phyloP scores from a whole-genome alignment of 108 stramenopile species.

The Fragilariopsis cylindrus region DNA sequence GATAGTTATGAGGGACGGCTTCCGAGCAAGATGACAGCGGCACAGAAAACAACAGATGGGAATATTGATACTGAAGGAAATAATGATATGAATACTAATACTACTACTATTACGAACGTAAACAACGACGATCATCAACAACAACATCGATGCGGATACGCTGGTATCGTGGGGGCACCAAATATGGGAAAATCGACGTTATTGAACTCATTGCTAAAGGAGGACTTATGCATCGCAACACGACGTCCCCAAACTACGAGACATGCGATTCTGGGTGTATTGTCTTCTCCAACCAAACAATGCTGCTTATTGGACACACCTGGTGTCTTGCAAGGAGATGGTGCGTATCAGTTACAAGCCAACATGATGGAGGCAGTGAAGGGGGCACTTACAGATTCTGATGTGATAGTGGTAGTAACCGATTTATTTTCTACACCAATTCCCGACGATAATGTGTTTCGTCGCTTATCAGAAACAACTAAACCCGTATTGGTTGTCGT shows the following conservation, averaged over 20 bases:
- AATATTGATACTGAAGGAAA: neutral
- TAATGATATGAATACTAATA: neutral
- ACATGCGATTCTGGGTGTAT: slow-evolving; percentile 84
- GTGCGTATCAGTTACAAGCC: slow-evolving; percentile 83
- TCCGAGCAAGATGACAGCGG: slow-evolving; percentile 10
- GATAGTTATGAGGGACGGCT: slow-evolving; percentile 35
- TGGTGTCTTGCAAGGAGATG: slow-evolving; percentile 72
- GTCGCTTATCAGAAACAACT: slow-evolving; percentile 40
- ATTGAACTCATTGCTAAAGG: slow-evolving; percentile 78
- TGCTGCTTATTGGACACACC: slow-evolving; percentile 91
- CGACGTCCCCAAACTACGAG: slow-evolving; percentile 90
- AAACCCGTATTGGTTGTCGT: slow-evolving; percentile 82
- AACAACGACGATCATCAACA: neutral
- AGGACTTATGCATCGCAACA: slow-evolving; percentile 80
- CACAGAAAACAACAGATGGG: too few relatives aligned
- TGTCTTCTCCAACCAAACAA: slow-evolving; percentile 70
- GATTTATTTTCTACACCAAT: slow-evolving; percentile 80
- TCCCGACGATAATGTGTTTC: slow-evolving; percentile 62
- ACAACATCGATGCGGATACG: slow-evolving; percentile 67
- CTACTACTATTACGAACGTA: neutral
- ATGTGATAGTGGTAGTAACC: slow-evolving; percentile 80
- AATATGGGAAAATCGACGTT: slow-evolving; percentile 94
- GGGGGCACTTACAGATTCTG: slow-evolving; percentile 68
- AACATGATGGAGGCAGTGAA: slow-evolving; percentile 89
- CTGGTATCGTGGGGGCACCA: slow-evolving; percentile 77